Conservation (phyloP, 2,329 filamentous ascomycete genomes). For the Colletotrichum ledebouriae region DNA sequence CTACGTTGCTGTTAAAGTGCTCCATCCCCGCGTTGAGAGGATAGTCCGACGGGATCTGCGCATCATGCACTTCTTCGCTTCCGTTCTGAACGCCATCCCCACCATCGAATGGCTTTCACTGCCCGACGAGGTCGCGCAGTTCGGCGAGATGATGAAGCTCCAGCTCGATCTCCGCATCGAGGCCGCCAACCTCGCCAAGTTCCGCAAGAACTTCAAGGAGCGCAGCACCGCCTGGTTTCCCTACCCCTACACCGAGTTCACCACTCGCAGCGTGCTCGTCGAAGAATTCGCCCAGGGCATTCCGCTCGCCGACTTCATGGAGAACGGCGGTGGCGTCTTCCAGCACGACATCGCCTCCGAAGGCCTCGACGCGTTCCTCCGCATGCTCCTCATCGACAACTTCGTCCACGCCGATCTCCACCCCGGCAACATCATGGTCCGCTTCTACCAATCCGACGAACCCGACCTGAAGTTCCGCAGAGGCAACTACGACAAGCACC, state of each 20-base stretch:
- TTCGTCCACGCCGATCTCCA: constrained; percentile 97
- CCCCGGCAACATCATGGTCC: constrained; percentile 99
- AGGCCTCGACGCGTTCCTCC: constrained; percentile 93
- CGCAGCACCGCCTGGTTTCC: constrained; percentile 97
- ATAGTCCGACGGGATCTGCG: constrained; percentile 90
- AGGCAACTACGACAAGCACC: constrained; percentile 49
- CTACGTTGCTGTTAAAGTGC: constrained; percentile 95
- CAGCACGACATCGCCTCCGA: constrained; percentile 95
- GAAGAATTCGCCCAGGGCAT: constrained; percentile 98
- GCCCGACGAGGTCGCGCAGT: constrained; percentile 92
- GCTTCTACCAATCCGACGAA: constrained; percentile 89
- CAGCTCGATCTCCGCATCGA: constrained; percentile 96
- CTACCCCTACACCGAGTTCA: constrained; percentile 92
- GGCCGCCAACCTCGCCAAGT: constrained; percentile 87
- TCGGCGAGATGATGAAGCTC: constrained; percentile 99
- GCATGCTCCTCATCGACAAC: constrained; percentile 97
- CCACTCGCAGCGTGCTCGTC: constrained; percentile 90
- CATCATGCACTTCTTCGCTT: constrained; percentile 95
- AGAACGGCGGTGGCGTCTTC: constrained; percentile 91
- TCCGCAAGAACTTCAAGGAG: constrained; percentile 90
- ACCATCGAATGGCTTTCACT: constrained; percentile 98
- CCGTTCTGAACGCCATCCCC: constrained; percentile 85
- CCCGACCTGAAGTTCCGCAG: constrained; percentile 67
- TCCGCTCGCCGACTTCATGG: constrained; percentile 88
- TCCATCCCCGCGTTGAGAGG: constrained; percentile 92